phyloP scores from a whole-genome alignment of 371 early-diverging fungal species.

The Lichtheimia hyalospora region DNA sequence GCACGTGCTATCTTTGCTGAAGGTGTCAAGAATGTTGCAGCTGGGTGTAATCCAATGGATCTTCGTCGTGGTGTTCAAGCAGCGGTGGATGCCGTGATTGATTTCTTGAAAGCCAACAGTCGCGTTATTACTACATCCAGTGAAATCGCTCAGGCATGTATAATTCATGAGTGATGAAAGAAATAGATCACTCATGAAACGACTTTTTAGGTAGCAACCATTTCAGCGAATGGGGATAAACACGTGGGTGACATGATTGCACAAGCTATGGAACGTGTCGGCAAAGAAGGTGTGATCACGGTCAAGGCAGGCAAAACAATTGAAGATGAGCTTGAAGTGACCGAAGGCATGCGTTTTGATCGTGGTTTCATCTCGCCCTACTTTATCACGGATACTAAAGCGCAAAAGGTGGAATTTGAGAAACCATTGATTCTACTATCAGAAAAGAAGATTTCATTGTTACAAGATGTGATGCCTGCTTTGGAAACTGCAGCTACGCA shows the following conservation, averaged over 20 bases:
- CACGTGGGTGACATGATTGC: slow-evolving; percentile 95
- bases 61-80: slow-evolving; percentile 94
- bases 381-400: slow-evolving; percentile 97
- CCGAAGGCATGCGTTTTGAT: slow-evolving; percentile 99
- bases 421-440: slow-evolving; percentile 94
- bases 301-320: slow-evolving; percentile 98
- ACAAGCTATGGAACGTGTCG: slow-evolving; percentile 98
- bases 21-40: slow-evolving; percentile 98
- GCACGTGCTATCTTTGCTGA: slow-evolving; percentile 98
- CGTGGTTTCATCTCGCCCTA: slow-evolving; percentile 98
- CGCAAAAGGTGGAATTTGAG: slow-evolving; percentile 98
- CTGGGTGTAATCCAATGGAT: slow-evolving; percentile 98
- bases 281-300: slow-evolving; percentile 99
- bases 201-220: slow-evolving; percentile 81
- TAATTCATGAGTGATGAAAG: too few species aligned
- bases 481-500: slow-evolving; percentile 92
- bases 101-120: slow-evolving; percentile 83
- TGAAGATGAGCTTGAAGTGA: slow-evolving; percentile 94
- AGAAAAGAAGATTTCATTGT: slow-evolving; percentile 94
- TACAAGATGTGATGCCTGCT: slow-evolving; percentile 95
- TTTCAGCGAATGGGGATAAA: slow-evolving; percentile 97
- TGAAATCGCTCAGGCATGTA: slow-evolving; percentile 96
- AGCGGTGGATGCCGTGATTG: slow-evolving; percentile 90
- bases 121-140: slow-evolving; percentile 90
- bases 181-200: background rate